Evolutionary conservation across 2,329 filamentous ascomycete genomes (phyloP), one percentile per base, ranked within the genome.

Genomic region (Exophiala xenobiotica): DNA sequence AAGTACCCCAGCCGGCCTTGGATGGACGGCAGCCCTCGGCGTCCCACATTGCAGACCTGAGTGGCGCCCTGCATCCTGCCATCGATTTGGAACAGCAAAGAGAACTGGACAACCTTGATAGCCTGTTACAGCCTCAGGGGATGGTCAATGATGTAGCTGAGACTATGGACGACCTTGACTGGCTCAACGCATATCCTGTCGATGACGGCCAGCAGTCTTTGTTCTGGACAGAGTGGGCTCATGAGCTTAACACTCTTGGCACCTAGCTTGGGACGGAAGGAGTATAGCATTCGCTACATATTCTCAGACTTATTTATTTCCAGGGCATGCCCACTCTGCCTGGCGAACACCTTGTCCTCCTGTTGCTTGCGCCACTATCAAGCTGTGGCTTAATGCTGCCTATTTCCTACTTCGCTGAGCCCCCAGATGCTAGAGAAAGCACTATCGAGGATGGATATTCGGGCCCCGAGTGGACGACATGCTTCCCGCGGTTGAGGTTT

Each of bases 151-250:
- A 3, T 16, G 12, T 18, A 26, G 31, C 18, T 22, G 37, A 33
- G 9, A n/a, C 40, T 26, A 11, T 23, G 11, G 44, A 26, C 23
- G 35, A 46, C 16, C 9, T 52, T n/a, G 42, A 46, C 31, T 56
- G 53, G 53, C 53, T 56, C 8, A 39, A 42, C 24, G 12, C 6
- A 4, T 52, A 31, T 50, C 38, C 44, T 12, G 42, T 49, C 14
- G 53, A 56, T 23, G 49, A 52, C 27, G 35, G 49, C 31, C 49
- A 53, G 23, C 52, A 55, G 46, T 18, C 53, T 46, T 35, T 49
- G 9, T 56, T 56, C 23, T 56, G 53, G 53, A 49, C 53, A 19
- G 12, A 27, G 4, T 56, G 53, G 53, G 53, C 49, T 24, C 44
- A 53, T 14, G 53, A 56, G 24, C 18, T 56, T 18, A 37, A 56